Percentiles rank a stretch among this genome's conserved stretches.
These are phyloP conservation scores for Cercospora citrullina DNA, from an alignment of 2,329 filamentous ascomycete genomes.

Conservation along the genomic window DNA sequence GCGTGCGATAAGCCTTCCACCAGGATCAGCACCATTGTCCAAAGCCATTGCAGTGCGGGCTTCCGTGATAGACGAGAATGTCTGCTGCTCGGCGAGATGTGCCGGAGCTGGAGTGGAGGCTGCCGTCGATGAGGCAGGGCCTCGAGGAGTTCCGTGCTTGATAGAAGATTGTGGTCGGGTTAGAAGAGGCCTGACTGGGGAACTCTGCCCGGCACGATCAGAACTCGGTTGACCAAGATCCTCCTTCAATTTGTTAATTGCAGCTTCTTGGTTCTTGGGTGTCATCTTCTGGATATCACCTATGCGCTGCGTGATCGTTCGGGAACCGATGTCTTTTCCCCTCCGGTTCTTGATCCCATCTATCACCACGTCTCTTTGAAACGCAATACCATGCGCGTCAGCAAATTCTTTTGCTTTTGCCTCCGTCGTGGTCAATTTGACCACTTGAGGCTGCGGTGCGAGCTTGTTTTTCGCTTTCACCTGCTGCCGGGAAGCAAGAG, in stretches of 20 bases:
- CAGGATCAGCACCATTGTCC: slow-evolving; percentile 16
- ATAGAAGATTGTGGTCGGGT: background rate
- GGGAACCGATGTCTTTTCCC: background rate
- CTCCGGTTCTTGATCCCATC: slow-evolving; percentile 5
- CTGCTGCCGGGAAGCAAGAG: background rate
- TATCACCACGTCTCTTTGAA: background rate
- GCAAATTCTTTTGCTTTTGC: slow-evolving; percentile 12
- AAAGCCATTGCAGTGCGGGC: slow-evolving; percentile 13
- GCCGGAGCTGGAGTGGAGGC: background rate
- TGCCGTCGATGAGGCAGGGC: background rate
- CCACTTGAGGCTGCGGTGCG: background rate
- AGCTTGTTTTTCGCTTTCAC: slow-evolving; percentile 11
- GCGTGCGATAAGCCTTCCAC: slow-evolving; percentile 13
- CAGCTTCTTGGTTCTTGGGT: slow-evolving; percentile 2
- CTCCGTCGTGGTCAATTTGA: background rate
- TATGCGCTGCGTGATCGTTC: slow-evolving; percentile 11
- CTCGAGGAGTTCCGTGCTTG: background rate
- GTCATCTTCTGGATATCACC: slow-evolving; percentile 8
- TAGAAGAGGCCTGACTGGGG: background rate
- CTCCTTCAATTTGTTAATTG: background rate
- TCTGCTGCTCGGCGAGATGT: background rate
- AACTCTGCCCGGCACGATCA: background rate
- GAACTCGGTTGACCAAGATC: background rate
- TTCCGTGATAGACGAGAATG: background rate
- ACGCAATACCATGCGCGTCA: slow-evolving; percentile 6